Conservation (phyloP, 352 stramenopile species). For the Phytophthora crassamura region DNA sequence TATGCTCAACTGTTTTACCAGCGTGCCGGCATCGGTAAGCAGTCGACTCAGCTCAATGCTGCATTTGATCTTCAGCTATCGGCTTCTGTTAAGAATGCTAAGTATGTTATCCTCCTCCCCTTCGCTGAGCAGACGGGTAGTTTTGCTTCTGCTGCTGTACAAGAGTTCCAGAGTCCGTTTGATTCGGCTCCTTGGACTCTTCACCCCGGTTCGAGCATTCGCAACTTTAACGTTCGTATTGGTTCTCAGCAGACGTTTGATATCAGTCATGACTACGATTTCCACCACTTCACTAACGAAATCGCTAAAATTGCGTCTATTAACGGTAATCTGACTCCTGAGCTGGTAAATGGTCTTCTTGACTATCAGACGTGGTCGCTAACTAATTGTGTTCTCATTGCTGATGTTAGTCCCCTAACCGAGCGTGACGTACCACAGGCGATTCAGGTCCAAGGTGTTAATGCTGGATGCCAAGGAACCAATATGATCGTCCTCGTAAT, state of each 20-base stretch:
- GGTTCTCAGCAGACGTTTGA: slow-evolving; percentile 29
- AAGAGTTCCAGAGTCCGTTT: slow-evolving; percentile 4
- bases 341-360: slow-evolving; percentile 23
- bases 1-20: slow-evolving; percentile 2
- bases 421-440: too few relatives aligned
- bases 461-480: too few relatives aligned
- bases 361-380: neutral
- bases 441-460: too few relatives aligned
- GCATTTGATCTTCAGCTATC: slow-evolving; percentile 9
- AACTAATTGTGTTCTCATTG: too few relatives aligned
- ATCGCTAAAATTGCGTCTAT: slow-evolving; percentile 16
- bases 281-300: slow-evolving; percentile 11
- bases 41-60: neutral
- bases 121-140: neutral
- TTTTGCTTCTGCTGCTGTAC: neutral
- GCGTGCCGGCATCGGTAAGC: neutral
- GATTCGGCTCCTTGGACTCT: slow-evolving; percentile 5
- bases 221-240: slow-evolving; percentile 4
- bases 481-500: too few relatives aligned
- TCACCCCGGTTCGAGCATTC: neutral
- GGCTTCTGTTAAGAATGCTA: slow-evolving; percentile 2
- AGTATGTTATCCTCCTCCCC: neutral
- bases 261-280: slow-evolving; percentile 30
- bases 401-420: too few relatives aligned
- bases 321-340: slow-evolving; percentile 15